Evolutionary conservation across 305 asterid species (phyloP), one percentile per base, ranked within the genome.

Genomic region (Fraxinus greggii): DNA sequence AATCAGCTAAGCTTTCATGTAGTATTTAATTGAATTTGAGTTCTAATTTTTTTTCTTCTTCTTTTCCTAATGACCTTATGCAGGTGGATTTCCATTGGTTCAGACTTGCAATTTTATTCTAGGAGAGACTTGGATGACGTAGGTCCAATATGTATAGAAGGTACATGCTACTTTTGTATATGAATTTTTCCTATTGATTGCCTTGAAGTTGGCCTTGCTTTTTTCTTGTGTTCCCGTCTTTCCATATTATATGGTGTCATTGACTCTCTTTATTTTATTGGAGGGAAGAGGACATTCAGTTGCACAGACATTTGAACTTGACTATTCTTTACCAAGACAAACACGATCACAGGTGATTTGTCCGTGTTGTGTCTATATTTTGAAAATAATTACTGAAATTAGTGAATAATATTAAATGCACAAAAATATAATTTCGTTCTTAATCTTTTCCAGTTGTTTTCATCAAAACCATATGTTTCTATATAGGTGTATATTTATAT

Each of bases 61-160:
- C 76, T 77, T 70, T 84, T 83, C 67, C 79, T 79, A 78, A 81
- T 86, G 84, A 72, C 83, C 80, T 85, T 80, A 67, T 81, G 74
- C 91, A 96, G 98, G 93, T 96, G 99, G 99, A 92, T 96, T 84
- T 94, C 99, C 86, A 92, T 96, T 88, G 99, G 98, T 84, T 93
- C 99, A 54, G 99, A 96, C 92, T 89, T 96, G 92, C 89, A 92
- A 90, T 95, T 88, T 77, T 97, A 94, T 89, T 93, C 97, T 88
- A 91, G 93, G 87, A 89, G 99, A 85, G 99, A 96, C 86, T 89
- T 96, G 89, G 93, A 92, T 79, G 98, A 96, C 86, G 97, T 93
- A 85, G 98, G 99, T 40, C 97, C 99, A 7, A 77, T 83, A 56
- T 88, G 95, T 82, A 86, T 96, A 80, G 90, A 91, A 94, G 99